phyloP scores from a whole-genome alignment of 768 basidiomycete species.

The Calocera viscosa region DNA sequence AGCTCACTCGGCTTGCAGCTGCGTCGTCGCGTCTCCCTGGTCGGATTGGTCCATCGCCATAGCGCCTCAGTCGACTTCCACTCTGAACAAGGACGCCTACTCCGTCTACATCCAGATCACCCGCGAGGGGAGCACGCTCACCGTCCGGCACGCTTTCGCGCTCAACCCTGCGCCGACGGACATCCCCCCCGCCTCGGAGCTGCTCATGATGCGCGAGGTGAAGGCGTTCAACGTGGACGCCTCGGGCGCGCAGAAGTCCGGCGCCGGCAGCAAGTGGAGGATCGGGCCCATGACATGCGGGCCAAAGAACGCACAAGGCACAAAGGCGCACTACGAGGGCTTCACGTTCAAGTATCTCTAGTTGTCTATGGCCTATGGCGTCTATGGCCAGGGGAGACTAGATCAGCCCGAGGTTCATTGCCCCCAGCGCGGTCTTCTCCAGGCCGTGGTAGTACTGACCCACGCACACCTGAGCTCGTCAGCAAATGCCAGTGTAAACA shows the following conservation, averaged over 20 bases:
- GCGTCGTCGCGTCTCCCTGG: neutral
- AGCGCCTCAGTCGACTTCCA: neutral
- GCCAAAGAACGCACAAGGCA: neutral
- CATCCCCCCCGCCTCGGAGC: neutral
- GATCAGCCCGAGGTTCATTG: conserved; percentile 3
- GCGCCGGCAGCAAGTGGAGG: neutral
- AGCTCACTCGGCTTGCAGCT: neutral
- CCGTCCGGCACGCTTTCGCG: neutral
- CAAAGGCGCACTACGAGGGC: neutral
- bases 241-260: neutral
- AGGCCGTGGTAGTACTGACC: neutral
- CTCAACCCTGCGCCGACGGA: neutral
- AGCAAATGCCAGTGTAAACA: neutral
- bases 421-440: neutral
- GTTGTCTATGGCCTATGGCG: neutral
- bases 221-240: conserved; percentile 5
- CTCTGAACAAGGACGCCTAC: neutral
- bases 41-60: neutral
- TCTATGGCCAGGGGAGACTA: neutral
- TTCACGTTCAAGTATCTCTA: conserved; percentile 2
- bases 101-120: conserved; percentile 4
- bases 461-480: neutral
- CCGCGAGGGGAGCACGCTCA: neutral
- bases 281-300: neutral
- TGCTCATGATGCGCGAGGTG: conserved; percentile 4